These are phyloP conservation scores for Globisporangium yorkense DNA, from an alignment of 352 stramenopile genomes.

Conservation along the genomic window DNA sequence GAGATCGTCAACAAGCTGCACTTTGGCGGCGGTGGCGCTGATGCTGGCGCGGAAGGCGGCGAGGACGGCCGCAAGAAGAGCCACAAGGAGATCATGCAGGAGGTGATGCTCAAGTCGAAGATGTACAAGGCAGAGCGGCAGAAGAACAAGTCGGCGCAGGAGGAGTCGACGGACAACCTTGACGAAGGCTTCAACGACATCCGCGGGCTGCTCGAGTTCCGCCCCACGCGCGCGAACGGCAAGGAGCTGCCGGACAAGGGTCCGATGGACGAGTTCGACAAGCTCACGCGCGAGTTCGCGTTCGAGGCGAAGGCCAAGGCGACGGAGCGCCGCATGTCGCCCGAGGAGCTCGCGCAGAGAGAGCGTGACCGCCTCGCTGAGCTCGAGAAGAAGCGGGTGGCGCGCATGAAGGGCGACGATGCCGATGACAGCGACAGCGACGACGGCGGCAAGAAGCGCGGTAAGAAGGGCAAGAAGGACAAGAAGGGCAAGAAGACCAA, in stretches of 20 bases:
- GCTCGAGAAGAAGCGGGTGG: conserved; percentile 91
- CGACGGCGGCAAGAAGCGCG: conserved; percentile 40
- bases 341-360: conserved; percentile 92
- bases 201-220: conserved; percentile 65
- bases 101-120: conserved; percentile 91
- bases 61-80: conserved; percentile 59
- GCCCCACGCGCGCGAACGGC: conserved; percentile 61
- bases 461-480: conserved; percentile 31
- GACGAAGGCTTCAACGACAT: conserved; percentile 72
- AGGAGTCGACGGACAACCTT: conserved; percentile 68
- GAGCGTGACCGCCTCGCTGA: conserved; percentile 89
- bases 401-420: conserved; percentile 92
- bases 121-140: conserved; percentile 86
- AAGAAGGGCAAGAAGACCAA: conserved; percentile 30
- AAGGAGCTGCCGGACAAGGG: conserved; percentile 60
- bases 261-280: conserved; percentile 83
- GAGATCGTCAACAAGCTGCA: conserved; percentile 85
- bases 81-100: conserved; percentile 88
- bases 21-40: conserved; percentile 59
- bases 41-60: conserved; percentile 1
- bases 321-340: conserved; percentile 92
- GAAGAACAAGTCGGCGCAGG: conserved; percentile 80
- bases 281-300: conserved; percentile 69
- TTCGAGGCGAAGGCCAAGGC: conserved; percentile 92
- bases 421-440: conserved; percentile 54